Conservation (phyloP, 139 green algal genomes). For the Tetraselmis striata region DNA sequence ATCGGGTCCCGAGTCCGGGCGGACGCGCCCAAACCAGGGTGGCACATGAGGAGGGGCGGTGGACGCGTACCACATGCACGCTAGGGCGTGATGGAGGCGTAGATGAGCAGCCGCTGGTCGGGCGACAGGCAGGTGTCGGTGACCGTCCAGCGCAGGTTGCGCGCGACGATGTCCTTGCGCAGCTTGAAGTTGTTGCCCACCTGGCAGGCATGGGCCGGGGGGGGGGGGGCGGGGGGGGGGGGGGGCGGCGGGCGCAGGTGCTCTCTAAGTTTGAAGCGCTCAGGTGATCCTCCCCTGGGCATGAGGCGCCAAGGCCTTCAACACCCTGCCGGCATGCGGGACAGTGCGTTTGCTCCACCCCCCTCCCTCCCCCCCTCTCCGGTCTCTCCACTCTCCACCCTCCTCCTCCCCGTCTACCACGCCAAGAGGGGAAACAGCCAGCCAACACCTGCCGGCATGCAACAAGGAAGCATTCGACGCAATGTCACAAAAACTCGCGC, state of each 20-base stretch:
- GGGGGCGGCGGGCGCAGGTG: neutral
- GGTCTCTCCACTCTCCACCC: too few species aligned
- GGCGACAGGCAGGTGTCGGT: constrained; percentile 75
- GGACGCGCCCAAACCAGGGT: neutral
- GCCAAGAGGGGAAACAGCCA: too few species aligned
- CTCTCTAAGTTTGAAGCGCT: too few species aligned
- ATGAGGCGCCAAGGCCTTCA: too few species aligned
- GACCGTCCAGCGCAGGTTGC: constrained; percentile 64
- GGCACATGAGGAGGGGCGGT: neutral
- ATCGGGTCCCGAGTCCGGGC: neutral
- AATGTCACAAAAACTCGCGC: too few species aligned
- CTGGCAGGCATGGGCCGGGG: constrained; percentile 3
- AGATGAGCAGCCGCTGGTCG: constrained; percentile 74
- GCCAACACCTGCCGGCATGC: too few species aligned
- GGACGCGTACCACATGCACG: constrained; percentile 60
- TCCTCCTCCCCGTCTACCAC: too few species aligned
- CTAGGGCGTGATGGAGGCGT: constrained; percentile 61
- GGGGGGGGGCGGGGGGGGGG: neutral
- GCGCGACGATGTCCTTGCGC: constrained; percentile 65
- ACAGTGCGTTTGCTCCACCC: too few species aligned
- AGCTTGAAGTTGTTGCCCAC: constrained; percentile 55
- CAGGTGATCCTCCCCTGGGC: too few species aligned
- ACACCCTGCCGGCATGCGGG: too few species aligned
- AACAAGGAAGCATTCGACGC: too few species aligned
- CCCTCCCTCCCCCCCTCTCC: too few species aligned